Evolutionary conservation across 768 basidiomycete species (phyloP), one percentile per base, ranked within the genome.

Genomic region (Panus rudis): DNA sequence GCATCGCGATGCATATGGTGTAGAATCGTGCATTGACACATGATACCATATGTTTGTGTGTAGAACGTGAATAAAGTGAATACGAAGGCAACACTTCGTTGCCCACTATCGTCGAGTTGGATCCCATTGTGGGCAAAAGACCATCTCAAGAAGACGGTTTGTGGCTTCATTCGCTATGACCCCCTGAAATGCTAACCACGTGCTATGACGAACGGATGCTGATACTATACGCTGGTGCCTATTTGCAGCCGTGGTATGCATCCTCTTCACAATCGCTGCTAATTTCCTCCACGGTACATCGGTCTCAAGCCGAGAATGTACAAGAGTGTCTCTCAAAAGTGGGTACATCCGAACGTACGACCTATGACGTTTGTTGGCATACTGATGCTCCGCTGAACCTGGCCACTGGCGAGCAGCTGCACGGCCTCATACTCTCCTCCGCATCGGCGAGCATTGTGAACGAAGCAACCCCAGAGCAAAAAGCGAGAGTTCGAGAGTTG

Each of bases 41-140:
- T n/a, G n/a, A n/a, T n/a, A n/a, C n/a, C n/a, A n/a, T n/a, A n/a
- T n/a, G n/a, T n/a, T 26, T 5, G 17, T 14, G n/a, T 20, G 12
- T 52, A 90, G 85, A 87, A 91, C 51, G 88, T 91, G 28, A 91
- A 91, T 56, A 91, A 89, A 64, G 75, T 90, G n/a, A 89, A 86
- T 46, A 90, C 88, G 12, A 90, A 90, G 57, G 84, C 76, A 0
- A 81, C 77, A 0, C 52, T 83, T 13, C 70, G 81, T 31, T 85
- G 82, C 52, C 59, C 69, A 5, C 39, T 86, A 7, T 64, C 78
- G 40, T 65, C 72, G 1, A 41, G 62, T 1, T 88, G 85, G 85
- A 80, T 89, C 39, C 86, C 87, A 6, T 41, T 49, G 2, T 89
- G 86, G 87, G 76, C 81, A 4, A 62, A 58, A 24, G 62, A 70